A percentile compares a stretch with the other conserved stretches of the same genome.
Conservation (phyloP, 768 basidiomycete species). For the Leucocoprinus sp. region DNA sequence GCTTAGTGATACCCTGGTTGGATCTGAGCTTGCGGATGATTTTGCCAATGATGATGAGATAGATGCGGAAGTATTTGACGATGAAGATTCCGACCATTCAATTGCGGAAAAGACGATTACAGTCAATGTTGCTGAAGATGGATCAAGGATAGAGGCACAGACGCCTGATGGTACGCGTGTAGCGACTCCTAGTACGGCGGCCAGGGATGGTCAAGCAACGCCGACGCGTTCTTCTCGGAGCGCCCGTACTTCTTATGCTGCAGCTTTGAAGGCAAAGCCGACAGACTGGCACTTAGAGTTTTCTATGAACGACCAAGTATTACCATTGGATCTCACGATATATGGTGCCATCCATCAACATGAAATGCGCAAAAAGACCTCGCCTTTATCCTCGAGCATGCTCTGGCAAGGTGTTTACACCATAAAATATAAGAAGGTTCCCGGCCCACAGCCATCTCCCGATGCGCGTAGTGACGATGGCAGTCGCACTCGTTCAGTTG, state of each 20-base stretch:
- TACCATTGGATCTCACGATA: conserved; percentile 85
- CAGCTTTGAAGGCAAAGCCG: conserved; percentile 87
- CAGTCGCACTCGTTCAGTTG: conserved; percentile 44
- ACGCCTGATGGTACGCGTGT: conserved; percentile 96
- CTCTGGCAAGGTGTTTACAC: conserved; percentile 91
- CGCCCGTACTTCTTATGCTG: conserved; percentile 74
- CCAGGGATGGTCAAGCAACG: conserved; percentile 30
- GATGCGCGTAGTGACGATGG: conserved; percentile 43
- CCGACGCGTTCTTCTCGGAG: conserved; percentile 22
- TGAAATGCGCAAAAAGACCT: conserved; percentile 69
- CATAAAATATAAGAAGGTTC: conserved; percentile 87
- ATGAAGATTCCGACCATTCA: conserved; percentile 69
- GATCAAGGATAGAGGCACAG: conserved; percentile 90
- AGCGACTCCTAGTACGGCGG: conserved; percentile 66
- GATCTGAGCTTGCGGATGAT: conserved; percentile 61
- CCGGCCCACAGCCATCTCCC: conserved; percentile 61
- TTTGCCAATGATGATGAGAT: conserved; percentile 84
- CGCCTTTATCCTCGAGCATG: conserved; percentile 53
- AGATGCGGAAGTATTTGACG: conserved; percentile 87
- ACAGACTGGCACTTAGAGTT: conserved; percentile 97
- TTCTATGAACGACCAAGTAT: conserved; percentile 78
- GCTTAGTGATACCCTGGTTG: conserved; percentile 52
- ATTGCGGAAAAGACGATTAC: conserved; percentile 80
- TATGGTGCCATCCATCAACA: conserved; percentile 96
- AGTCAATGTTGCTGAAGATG: conserved; percentile 79